Conservation (phyloP, 75 land plant species). For the Azolla pinnata region DNA sequence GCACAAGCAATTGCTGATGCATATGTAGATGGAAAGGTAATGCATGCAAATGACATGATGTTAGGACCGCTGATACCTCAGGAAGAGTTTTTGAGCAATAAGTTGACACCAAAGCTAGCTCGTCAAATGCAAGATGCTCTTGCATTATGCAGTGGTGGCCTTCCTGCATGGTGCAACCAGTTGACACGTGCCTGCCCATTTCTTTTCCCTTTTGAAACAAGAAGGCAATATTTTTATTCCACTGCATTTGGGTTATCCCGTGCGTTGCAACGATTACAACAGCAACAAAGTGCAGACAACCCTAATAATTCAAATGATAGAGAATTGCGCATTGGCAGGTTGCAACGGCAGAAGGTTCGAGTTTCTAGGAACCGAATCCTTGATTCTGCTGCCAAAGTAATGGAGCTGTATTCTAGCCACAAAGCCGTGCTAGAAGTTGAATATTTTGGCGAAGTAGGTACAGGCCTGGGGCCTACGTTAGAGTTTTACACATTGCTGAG, state of each 20-base stretch:
- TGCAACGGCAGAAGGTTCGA: slow-evolving; percentile 87
- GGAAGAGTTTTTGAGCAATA: slow-evolving; percentile 75
- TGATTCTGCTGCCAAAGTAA: slow-evolving; percentile 91
- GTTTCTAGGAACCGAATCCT: slow-evolving; percentile 78
- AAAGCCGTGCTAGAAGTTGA: slow-evolving; percentile 97
- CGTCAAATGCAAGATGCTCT: slow-evolving; percentile 95
- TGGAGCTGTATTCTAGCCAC: slow-evolving; percentile 91
- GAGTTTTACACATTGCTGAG: slow-evolving; percentile 95
- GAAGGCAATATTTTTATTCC: slow-evolving; percentile 86
- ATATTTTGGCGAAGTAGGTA: slow-evolving; percentile 97
- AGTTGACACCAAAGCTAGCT: slow-evolving; percentile 80
- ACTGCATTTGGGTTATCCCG: slow-evolving; percentile 95
- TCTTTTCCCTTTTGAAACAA: slow-evolving; percentile 89
- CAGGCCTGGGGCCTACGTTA: slow-evolving; percentile 92
- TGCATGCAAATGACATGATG: slow-evolving; percentile 32
- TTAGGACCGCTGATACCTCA: slow-evolving; percentile 36
- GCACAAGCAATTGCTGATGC: slow-evolving; percentile 48
- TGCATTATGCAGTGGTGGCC: slow-evolving; percentile 85
- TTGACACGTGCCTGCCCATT: slow-evolving; percentile 88
- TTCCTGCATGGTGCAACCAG: slow-evolving; percentile 94
- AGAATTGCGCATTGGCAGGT: slow-evolving; percentile 76
- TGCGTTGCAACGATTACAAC: slow-evolving; percentile 79
- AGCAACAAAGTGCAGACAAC: slow-evolving; percentile 71
- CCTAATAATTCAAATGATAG: slow-evolving; percentile 59
- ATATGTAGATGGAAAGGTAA: slow-evolving; percentile 66